phyloP scores from a whole-genome alignment of 2,329 filamentous ascomycete species.

The Zymoseptoria brevis region DNA sequence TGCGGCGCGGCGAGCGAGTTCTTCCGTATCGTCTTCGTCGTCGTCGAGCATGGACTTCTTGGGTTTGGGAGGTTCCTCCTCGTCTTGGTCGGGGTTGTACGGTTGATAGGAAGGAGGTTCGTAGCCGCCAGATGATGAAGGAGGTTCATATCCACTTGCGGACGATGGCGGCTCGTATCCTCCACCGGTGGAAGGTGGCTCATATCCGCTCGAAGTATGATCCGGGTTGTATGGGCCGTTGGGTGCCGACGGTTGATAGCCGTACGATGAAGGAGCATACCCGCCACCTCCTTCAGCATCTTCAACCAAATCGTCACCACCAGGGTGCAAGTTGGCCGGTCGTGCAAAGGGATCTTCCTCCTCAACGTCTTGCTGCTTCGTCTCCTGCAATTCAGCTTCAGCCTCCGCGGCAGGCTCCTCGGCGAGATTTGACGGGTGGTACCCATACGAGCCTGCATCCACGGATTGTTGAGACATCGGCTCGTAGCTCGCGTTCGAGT shows the following conservation, averaged over 20 bases:
- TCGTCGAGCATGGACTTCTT: conserved; percentile 74
- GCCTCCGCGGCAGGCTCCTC: background rate
- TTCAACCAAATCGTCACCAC: background rate
- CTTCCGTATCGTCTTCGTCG: conserved; percentile 65
- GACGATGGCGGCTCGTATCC: conserved; percentile 44
- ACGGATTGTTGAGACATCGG: conserved; percentile 16
- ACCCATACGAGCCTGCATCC: background rate
- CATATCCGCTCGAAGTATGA: conserved; percentile 38
- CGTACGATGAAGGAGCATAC: conserved; percentile 2
- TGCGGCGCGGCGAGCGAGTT: conserved; percentile 36
- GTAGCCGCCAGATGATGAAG: conserved; percentile 40
- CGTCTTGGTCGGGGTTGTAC: conserved; percentile 45
- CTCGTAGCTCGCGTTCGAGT: conserved; percentile 24
- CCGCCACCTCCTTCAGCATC: conserved; percentile 10
- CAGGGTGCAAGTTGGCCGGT: conserved; percentile 3
- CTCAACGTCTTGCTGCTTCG: conserved; percentile 1
- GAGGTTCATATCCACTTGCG: conserved; percentile 49
- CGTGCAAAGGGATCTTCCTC: conserved; percentile 5
- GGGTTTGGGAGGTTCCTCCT: conserved; percentile 40
- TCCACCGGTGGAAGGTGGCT: conserved; percentile 39
- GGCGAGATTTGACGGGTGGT: background rate
- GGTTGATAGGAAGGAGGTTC: conserved; percentile 46
- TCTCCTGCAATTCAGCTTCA: conserved; percentile 1
- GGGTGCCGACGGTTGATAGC: background rate
- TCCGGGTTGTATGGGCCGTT: background rate